A percentile compares a stretch with the other conserved stretches of the same genome.
Conservation (phyloP, 106 monocot genomes). For the Iris macrosiphon region DNA sequence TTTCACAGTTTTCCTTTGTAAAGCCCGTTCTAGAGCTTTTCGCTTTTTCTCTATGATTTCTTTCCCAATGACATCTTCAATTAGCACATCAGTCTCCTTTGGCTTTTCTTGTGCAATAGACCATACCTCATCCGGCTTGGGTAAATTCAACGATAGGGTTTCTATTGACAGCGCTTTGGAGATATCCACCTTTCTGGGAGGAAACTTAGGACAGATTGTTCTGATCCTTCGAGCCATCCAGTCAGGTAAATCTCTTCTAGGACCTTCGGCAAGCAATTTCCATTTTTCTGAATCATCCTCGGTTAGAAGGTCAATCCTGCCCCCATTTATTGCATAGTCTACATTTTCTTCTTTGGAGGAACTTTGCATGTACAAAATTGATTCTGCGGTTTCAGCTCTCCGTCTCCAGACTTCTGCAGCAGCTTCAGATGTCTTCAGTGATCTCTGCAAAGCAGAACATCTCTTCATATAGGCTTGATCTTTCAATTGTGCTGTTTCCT, state of each 20-base stretch:
- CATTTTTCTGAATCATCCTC: constrained; percentile 27
- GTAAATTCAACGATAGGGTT: constrained; percentile 18
- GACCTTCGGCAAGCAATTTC: constrained; percentile 36
- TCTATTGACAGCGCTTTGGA: constrained; percentile 16
- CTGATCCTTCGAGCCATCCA: constrained; percentile 31
- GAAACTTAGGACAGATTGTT: constrained; percentile 30
- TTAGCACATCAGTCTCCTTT: constrained; percentile 18
- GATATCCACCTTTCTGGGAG: constrained; percentile 25
- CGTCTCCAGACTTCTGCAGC: constrained; percentile 19
- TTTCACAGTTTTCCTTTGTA: constrained; percentile 31
- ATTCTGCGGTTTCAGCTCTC: constrained; percentile 28
- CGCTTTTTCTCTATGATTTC: constrained; percentile 29
- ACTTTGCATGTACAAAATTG: constrained; percentile 21
- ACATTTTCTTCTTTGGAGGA: constrained; percentile 6
- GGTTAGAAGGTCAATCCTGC: constrained; percentile 26
- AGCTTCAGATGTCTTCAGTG: constrained; percentile 25
- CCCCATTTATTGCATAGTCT: constrained; percentile 14
- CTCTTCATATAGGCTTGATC: constrained; percentile 30
- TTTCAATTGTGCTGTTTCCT: constrained; percentile 22
- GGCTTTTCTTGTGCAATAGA: constrained; percentile 34
- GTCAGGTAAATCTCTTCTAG: constrained; percentile 30
- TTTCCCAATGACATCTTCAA: constrained; percentile 24
- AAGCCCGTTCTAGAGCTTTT: constrained; percentile 29
- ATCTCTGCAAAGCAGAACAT: constrained; percentile 24
- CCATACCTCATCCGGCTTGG: constrained; percentile 30